Evolutionary conservation across 2,329 filamentous ascomycete genomes (phyloP), one percentile per base, ranked within the genome.

Genomic region (Xylariaceae sp.): DNA sequence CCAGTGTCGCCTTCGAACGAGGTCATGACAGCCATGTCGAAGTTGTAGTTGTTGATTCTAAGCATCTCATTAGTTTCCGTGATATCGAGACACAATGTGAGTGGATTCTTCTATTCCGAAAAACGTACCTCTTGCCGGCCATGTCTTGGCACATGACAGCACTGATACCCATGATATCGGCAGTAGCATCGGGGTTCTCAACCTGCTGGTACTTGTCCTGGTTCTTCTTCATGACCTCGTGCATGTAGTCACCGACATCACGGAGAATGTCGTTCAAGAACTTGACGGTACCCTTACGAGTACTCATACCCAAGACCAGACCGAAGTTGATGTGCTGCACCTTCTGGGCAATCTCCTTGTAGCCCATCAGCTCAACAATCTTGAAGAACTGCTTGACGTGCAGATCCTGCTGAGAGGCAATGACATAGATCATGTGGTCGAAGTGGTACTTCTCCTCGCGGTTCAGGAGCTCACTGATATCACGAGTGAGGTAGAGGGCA

Each of bases 121-220:
- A 10, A 1, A 70, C 82, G 65, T 75, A 88, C 87, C 90, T 85
- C 84, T 97, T 97, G 73, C 93, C 94, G 66, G 85, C 89, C 91
- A 97, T 96, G 72, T 97, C 94, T 76, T 97, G 93, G 17, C 96
- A 91, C 92, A 97, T 97, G 71, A 97, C 93, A 71, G 89, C 88
- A 65, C 89, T 92, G 72, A 97, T 97, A 64, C 93, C 94, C 2
- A 97, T 83, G 9, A 84, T 90, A 76, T 97, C 94, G 62, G 94
- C 92, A 8, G 87, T 89, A 57, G 84, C 82, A 57, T 85, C 86
- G 0, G 93, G 93, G 73, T 97, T 81, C 70, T 88, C 89, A 17
- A 99, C 88, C 75, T 97, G 92, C 58, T 85, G 78, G 75, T 97
- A 99, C 80, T 99, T 99, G 71, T 83, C 81, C 69, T 89, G 82